phyloP scores from a whole-genome alignment of 2,329 filamentous ascomycete genomes.

The Aphanocladium album region DNA sequence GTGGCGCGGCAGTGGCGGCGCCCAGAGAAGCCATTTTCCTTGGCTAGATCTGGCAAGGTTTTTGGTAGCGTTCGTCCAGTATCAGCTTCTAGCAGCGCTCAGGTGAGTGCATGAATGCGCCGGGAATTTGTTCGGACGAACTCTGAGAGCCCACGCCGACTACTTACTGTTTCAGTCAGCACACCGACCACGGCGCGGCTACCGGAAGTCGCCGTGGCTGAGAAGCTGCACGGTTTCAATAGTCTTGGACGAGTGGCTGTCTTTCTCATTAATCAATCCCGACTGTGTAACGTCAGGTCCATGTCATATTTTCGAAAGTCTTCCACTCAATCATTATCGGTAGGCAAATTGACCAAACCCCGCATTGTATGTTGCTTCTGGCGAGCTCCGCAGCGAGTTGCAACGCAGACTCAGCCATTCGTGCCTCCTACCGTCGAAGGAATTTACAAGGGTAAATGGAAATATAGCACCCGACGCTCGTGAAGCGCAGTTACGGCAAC shows the following conservation, averaged over 20 bases:
- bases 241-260: not conserved
- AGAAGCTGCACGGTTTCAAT: not conserved
- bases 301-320: not conserved
- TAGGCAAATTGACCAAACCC: too few relatives aligned
- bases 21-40: not conserved
- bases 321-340: not conserved
- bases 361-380: not conserved
- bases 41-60: not conserved
- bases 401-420: too few relatives aligned
- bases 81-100: not conserved
- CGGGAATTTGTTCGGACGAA: not conserved
- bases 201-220: not conserved
- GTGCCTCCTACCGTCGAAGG: too few relatives aligned
- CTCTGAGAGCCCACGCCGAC: not conserved
- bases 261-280: not conserved
- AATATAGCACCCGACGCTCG: too few relatives aligned
- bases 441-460: too few relatives aligned
- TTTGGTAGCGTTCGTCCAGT: not conserved
- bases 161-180: not conserved
- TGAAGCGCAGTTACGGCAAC: too few relatives aligned
- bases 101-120: not conserved
- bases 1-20: slow-evolving; percentile 1
- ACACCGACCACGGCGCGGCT: not conserved
- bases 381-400: too few relatives aligned
- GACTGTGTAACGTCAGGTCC: not conserved